phyloP scores from a whole-genome alignment of 345 rosid species.

The Brassica incana region DNA sequence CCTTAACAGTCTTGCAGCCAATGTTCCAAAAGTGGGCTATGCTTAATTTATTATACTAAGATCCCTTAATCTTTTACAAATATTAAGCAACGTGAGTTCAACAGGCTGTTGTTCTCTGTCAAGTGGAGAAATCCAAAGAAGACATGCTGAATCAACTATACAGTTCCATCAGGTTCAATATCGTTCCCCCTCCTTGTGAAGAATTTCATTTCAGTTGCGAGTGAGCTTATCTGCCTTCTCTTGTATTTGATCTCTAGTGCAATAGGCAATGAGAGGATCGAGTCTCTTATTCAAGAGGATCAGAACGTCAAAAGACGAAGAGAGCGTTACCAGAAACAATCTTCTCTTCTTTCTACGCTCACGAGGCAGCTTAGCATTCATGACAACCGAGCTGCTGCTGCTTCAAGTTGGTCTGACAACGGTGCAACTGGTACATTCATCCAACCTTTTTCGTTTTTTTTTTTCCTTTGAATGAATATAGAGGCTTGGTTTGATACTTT shows the following conservation, averaged over 20 bases:
- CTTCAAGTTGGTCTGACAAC: constrained; percentile 67
- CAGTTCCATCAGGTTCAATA: constrained; percentile 77
- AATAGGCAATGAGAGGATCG: constrained; percentile 72
- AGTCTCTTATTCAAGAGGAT: constrained; percentile 89
- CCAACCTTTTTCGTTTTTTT: not conserved
- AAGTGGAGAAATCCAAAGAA: constrained; percentile 98
- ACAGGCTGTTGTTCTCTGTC: constrained; percentile 99
- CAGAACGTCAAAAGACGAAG: constrained; percentile 77
- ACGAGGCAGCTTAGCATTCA: constrained; percentile 83
- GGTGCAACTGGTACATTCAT: constrained; percentile 49
- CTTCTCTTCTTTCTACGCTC: constrained; percentile 84
- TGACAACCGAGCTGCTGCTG: constrained; percentile 89
- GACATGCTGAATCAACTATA: constrained; percentile 97
- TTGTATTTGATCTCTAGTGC: constrained; percentile 50
- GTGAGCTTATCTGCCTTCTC: constrained; percentile 21
- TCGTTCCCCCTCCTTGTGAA: not conserved
- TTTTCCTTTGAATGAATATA: not conserved
- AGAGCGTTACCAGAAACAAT: constrained; percentile 83
- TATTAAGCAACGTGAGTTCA: constrained; percentile 26
- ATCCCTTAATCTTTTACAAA: not conserved
- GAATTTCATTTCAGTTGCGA: not conserved
- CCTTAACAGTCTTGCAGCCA: constrained; percentile 97
- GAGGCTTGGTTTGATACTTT: not conserved
- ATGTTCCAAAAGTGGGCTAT: constrained; percentile 78
- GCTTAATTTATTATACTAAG: not conserved